Base-by-base conservation (phyloP, 2,329 filamentous ascomycete species). In the Claviceps africana region DNA sequence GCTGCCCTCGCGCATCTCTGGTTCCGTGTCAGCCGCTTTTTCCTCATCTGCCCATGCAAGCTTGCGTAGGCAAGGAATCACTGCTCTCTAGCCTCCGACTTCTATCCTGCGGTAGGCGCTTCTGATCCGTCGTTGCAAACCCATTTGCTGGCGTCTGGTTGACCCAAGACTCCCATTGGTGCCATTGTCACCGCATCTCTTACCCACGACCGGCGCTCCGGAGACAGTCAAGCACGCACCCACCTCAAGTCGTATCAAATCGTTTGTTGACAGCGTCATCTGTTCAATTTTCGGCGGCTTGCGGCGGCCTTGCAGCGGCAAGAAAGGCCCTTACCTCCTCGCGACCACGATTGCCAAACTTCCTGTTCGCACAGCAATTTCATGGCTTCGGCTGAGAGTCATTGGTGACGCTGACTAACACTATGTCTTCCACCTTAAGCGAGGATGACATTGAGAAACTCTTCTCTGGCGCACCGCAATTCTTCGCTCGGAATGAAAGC, bases 391-490 rank as follows among this genome's bases (percentile, higher is more conserved):
- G 54, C 56, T 49, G 55, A 56, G 53, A 57, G 48, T 63, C 68
- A 43, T 63, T 64, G 53, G 72, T 66, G 56, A 73, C 72, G 37
- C 65, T 74, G 53, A 72, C 74, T 63, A 82, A 79, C 67, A 82
- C 82, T 17, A 55, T 55, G 73, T 71, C 79, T 49, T 71, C 78
- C 45, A 75, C 74, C 48, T 70, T 85, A 54, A 75, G 68, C 59
- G 73, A 79, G 46, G 69, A 72, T 42, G 80, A 85, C 57, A 69
- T 87, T 50, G 79, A 83, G 67, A 79, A 81, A 65, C 75, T 87
- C 60, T 88, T 87, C 70, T 85, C 83, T 28, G 83, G 84, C n/a
- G 84, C 84, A 44, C 84, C 84, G 56, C 82, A 86, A 63, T 87
- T 83, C 69, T 82, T 81, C 64, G 75, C 79, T 57, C 74, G 78